A percentile compares a stretch with the other conserved stretches of the same genome.
phyloP scores from a whole-genome alignment of 306 rosid genomes.

The Geum urbanum region DNA sequence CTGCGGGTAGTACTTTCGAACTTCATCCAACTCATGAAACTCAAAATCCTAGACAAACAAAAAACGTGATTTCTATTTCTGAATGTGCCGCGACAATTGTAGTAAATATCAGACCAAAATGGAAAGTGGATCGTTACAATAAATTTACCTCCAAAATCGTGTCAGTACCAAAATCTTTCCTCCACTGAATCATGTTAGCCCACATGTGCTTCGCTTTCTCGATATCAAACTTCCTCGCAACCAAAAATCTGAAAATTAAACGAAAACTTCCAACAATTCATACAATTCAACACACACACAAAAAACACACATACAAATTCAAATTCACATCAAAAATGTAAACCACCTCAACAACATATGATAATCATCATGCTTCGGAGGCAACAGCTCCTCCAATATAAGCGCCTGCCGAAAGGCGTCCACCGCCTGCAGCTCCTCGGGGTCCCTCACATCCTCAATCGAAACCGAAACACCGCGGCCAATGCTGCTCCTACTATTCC shows the following conservation, averaged over 20 bases:
- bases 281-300: neutral
- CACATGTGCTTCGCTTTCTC: constrained; percentile 90
- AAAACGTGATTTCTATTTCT: neutral
- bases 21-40: constrained; percentile 67
- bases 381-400: constrained; percentile 62
- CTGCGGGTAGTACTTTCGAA: constrained; percentile 75
- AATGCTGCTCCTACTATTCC: constrained; percentile 32
- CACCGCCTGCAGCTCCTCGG: constrained; percentile 69
- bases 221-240: constrained; percentile 87
- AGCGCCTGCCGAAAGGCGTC: constrained; percentile 71
- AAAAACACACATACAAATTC: constrained; percentile 13
- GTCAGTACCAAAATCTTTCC: constrained; percentile 79
- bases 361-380: constrained; percentile 66
- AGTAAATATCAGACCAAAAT: neutral
- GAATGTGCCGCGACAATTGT: neutral
- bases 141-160: constrained; percentile 69
- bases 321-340: neutral
- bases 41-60: constrained; percentile 59
- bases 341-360: constrained; percentile 73
- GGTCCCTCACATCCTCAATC: constrained; percentile 82
- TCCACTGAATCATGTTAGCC: constrained; percentile 91
- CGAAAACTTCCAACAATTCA: neutral
- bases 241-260: constrained; percentile 68
- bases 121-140: neutral
- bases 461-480: constrained; percentile 43